Evolutionary conservation across 2,329 filamentous ascomycete genomes (phyloP), one percentile per base, ranked within the genome.

Genomic region (Lachnellula suecica): DNA sequence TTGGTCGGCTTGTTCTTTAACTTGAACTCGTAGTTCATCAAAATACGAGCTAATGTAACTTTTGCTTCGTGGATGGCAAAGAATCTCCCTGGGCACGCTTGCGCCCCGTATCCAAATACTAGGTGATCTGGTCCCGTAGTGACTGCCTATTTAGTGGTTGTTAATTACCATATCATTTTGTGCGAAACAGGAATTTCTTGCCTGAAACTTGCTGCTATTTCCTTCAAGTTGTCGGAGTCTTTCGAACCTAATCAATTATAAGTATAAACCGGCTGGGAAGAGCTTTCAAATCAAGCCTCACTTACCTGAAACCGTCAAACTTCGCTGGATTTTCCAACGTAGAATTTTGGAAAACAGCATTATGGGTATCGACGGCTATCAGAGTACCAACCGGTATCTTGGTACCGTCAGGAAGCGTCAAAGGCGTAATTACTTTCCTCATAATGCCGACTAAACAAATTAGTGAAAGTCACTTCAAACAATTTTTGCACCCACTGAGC

Each of bases 21-120:
- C 27, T 29, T 29, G 27, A 29, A 29, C 7, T 43, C 40, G 23
- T 43, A 43, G 22, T 43, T 9, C 17, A 8, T 20, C 5, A 43
- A 8, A 9, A 43, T 43, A 7, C 22, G n/a, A 6, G 42, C 22
- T 11, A 59, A 25, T n/a, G 56, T 11, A 13, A 61, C 20, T 58
- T 63, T 59, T 5, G 60, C 53, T 37, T 56, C 45, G n/a, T 56
- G 50, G 2, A 44, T 49, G 8, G 59, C 61, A 53, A 62, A 60
- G 46, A 60, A 63, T 7, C 61, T 43, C 3, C 62, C 62, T 10
- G 62, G 62, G 20, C 62, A 64, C 3, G 61, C 61, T 25, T 62
- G 58, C 20, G 47, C 55, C 13, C 61, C 61, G 24, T 61, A 48
- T n/a, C 62, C 62, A 29, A 58, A 64, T n/a, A 17, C 44, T 5